phyloP scores from a whole-genome alignment of 176 grass and related monocot species.

The Eleusine coracana region DNA sequence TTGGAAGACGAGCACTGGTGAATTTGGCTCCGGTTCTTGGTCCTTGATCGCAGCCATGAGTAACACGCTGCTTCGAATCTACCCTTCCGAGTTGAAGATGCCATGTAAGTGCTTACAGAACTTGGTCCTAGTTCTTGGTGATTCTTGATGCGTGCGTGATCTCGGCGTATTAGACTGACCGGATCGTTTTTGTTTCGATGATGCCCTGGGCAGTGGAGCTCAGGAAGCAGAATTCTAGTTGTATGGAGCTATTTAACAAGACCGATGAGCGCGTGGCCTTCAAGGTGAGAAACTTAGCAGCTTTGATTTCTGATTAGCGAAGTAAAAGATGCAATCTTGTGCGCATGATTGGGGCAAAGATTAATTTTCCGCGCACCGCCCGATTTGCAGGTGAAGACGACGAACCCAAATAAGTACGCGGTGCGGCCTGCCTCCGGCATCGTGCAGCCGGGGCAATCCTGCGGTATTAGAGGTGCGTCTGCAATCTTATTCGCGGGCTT shows the following conservation, averaged over 20 bases:
- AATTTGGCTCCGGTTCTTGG: background rate
- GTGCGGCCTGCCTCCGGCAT: conserved; percentile 81
- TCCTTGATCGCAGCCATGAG: conserved; percentile 56
- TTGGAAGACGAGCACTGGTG: background rate
- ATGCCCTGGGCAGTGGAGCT: conserved; percentile 61
- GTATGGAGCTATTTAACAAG: conserved; percentile 81
- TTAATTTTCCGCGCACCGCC: background rate
- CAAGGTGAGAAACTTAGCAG: conserved; percentile 56
- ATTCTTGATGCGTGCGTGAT: conserved; percentile 39
- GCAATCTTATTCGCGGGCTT: background rate
- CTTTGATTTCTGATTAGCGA: background rate
- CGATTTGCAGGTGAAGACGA: conserved; percentile 86
- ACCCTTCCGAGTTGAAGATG: conserved; percentile 86
- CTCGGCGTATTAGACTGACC: conserved; percentile 19
- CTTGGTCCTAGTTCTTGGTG: background rate
- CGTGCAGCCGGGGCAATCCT: conserved; percentile 54
- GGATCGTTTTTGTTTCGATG: conserved; percentile 9
- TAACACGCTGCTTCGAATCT: conserved; percentile 77
- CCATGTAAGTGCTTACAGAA: conserved; percentile 58
- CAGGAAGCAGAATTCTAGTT: conserved; percentile 69
- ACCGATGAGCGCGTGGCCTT: conserved; percentile 78
- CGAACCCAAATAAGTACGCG: conserved; percentile 78
- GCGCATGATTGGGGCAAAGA: background rate
- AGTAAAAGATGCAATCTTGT: conserved; percentile 4
- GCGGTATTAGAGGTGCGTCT: conserved; percentile 57